Base-by-base conservation (phyloP, 305 asterid genomes). In the Fraxinus angustifolia region DNA sequence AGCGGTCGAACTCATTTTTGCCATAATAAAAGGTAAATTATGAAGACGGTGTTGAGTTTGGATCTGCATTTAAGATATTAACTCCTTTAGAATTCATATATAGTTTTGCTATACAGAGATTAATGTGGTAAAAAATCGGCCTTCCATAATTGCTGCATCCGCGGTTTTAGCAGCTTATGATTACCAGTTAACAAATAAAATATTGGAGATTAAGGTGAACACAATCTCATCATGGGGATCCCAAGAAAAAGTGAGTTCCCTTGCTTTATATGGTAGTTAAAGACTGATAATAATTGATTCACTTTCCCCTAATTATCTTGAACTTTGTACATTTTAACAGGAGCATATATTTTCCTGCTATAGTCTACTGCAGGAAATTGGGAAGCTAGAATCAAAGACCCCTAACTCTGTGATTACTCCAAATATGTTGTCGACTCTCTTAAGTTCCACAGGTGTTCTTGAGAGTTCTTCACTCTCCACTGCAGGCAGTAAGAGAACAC, bases 101-200 rank as follows among this genome's bases (percentile, higher is more conserved):
- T 3, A 5, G 12, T 21, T 77, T 48, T 33, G 67, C 71, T 70
- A 17, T 79, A 85, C 86, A 88, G 90, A 87, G 77, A 42, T 83
- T 23, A 84, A 81, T 76, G 84, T 79, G 23, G 82, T 75, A 5
- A 85, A 80, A 26, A 81, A 70, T 35, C 80, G 83, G n/a, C 85
- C 90, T 2, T 85, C 91, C 0, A 48, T 82, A 17, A 75, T 88
- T 35, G 90, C 91, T 23, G 88, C 87, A 10, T 84, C 90, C 0
- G 83, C 86, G 1, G 83, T 85, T 42, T 79, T 88, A 80, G 81
- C 87, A 60, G 88, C 85, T 38, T 76, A 71, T 48, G 83, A 87
- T 76, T 3, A 48, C 28, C 36, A 26, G 40, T 74, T 85, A 50
- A 82, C 82, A 1, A 86, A 45, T 30, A 19, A 50, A 11, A 19